Evolutionary conservation across 768 basidiomycete species (phyloP), one percentile per base, ranked within the genome.

Genomic region (Agrocybe pediades): DNA sequence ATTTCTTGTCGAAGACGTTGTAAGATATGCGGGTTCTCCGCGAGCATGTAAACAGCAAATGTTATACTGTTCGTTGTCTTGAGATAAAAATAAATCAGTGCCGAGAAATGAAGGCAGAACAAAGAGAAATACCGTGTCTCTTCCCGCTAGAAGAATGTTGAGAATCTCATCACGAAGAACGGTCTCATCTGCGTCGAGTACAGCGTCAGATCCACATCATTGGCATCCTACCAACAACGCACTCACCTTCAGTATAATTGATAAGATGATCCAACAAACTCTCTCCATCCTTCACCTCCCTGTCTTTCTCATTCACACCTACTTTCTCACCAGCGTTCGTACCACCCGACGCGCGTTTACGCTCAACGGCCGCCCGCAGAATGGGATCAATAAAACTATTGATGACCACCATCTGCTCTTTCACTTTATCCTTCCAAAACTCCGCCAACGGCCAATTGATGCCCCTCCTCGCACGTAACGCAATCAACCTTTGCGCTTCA

Each of bases 341-440:
- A 16, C 50, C 51, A 7, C 45, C 63, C 42, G 26, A 45, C 20
- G 56, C 62, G 44, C 61, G 64, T 60, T 72, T 77, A 57, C 70
- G 74, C 58, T 64, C 63, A 3, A 85, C 53, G 4, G 81, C 82
- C 33, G 78, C 73, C 40, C 66, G 54, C 56, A 86, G 45, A 48
- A 87, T 79, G 1, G 81, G 82, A 39, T 82, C 74, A 33, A 85
- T 70, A 61, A 82, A 84, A 15, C 62, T 71, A 41, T 79, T 70
- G 9, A 86, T 74, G 11, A 80, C 69, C 40, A 66, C 63, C 74
- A 82, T 78, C 41, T 74, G 74, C 49, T 71, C 66, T 46, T 66
- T 69, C 11, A 79, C 72, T 27, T 69, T 72, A 63, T 86, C 82
- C 30, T 65, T 63, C 72, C 74, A 79, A 42, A 85, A 76, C 63